A percentile compares a stretch with the other conserved stretches of the same genome.
Evolutionary conservation across 305 asterid genomes (phyloP).

Genomic region (Solanum hybrid): DNA sequence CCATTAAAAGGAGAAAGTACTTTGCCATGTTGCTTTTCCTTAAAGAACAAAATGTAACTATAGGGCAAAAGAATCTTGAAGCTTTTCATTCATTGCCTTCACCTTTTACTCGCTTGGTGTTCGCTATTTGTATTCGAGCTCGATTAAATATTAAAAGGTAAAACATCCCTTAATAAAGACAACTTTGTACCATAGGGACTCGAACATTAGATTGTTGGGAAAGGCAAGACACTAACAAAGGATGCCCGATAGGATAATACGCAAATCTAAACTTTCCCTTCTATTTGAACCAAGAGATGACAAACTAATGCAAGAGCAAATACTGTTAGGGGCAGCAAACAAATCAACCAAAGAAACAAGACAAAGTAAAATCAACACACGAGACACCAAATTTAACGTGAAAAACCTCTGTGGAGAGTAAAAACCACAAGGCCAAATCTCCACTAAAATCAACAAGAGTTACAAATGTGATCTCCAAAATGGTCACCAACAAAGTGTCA

Average conservation of each 20-base stretch:
- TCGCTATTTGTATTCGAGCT: too few relatives aligned
- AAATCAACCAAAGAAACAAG: neutral
- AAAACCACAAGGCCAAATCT: neutral
- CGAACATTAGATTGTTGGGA: neutral
- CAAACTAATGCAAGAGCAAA: neutral
- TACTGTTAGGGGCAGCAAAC: neutral
- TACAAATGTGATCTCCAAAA: neutral
- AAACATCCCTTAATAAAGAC: too few relatives aligned
- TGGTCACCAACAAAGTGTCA: neutral
- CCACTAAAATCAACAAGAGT: neutral
- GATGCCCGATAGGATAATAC: too few relatives aligned
- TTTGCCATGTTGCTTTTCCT: neutral
- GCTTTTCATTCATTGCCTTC: neutral
- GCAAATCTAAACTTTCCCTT: too few relatives aligned
- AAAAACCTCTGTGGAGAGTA: neutral
- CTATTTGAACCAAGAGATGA: neutral
- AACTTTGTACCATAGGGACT: neutral
- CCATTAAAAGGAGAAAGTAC: neutral
- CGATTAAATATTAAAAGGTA: too few relatives aligned
- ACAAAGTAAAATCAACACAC: neutral
- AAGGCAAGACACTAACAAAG: neutral
- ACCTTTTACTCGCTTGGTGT: neutral
- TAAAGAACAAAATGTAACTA: neutral
- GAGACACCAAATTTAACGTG: neutral
- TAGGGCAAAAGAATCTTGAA: neutral